Conservation (phyloP, 768 basidiomycete genomes). For the Sutorius australiensis region DNA sequence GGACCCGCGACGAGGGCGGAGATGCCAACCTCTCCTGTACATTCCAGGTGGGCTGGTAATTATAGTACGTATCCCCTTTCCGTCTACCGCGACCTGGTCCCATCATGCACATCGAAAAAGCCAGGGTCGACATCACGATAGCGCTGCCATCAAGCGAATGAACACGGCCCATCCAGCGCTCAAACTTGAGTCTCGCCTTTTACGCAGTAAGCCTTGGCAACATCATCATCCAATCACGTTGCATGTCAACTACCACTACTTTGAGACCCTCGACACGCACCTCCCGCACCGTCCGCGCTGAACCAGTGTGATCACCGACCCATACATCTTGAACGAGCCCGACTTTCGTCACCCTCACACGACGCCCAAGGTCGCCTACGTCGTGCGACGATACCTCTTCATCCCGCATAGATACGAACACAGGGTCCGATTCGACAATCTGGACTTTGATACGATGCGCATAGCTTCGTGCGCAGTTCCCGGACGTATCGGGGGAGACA, state of each 20-base stretch:
- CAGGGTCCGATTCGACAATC: conserved; percentile 57
- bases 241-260: conserved; percentile 28
- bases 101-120: conserved; percentile 17
- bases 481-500: not conserved
- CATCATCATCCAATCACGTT: conserved; percentile 22
- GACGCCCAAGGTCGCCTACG: conserved; percentile 42
- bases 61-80: not conserved
- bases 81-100: not conserved
- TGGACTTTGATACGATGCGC: conserved; percentile 31
- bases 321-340: conserved; percentile 46
- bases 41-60: conserved; percentile 1
- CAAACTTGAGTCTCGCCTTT: conserved; percentile 14
- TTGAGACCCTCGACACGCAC: conserved; percentile 18
- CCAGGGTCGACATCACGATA: conserved; percentile 17
- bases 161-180: conserved; percentile 18
- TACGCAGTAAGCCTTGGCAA: conserved; percentile 16
- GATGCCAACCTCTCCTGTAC: conserved; percentile 20
- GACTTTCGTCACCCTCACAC: conserved; percentile 48
- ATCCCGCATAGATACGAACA: conserved; percentile 49
- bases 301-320: conserved; percentile 33
- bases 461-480: conserved; percentile 19
- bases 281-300: conserved; percentile 15
- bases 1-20: conserved; percentile 19
- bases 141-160: conserved; percentile 21
- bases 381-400: conserved; percentile 56